These are phyloP conservation scores for Monascus purpureus DNA, from an alignment of 495 filamentous ascomycete genomes.

Conservation along the genomic window DNA sequence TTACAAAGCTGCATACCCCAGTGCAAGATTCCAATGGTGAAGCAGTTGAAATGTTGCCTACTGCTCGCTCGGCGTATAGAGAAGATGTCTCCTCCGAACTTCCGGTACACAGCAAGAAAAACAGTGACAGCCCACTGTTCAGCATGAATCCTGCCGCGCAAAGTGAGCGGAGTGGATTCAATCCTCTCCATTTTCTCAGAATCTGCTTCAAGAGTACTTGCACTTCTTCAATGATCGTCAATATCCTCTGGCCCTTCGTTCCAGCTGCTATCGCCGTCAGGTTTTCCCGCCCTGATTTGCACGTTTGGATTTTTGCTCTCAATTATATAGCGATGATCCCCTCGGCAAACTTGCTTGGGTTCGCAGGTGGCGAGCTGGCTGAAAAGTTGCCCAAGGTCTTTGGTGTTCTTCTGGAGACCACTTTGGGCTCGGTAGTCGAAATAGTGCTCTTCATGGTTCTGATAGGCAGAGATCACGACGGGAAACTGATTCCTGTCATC, in stretches of 20 bases:
- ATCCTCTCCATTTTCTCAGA: slow-evolving; percentile 43
- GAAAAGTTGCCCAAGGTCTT: slow-evolving; percentile 66
- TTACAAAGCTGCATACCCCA: not conserved
- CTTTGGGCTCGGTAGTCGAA: slow-evolving; percentile 65
- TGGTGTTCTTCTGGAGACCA: slow-evolving; percentile 65
- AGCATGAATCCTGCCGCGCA: slow-evolving; percentile 48
- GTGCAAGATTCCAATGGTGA: not conserved
- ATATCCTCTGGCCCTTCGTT: slow-evolving; percentile 65
- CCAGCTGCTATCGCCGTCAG: slow-evolving; percentile 52
- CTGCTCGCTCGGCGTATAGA: not conserved
- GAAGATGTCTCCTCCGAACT: not conserved
- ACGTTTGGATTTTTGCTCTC: slow-evolving; percentile 53
- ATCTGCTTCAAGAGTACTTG: slow-evolving; percentile 49
- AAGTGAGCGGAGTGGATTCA: slow-evolving; percentile 46
- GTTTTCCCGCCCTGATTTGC: slow-evolving; percentile 44
- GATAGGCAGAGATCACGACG: slow-evolving; percentile 21
- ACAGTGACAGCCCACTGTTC: slow-evolving; percentile 12
- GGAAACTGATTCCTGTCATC: slow-evolving; percentile 54
- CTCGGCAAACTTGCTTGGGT: slow-evolving; percentile 74
- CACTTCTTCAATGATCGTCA: slow-evolving; percentile 40
- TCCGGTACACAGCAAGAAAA: slow-evolving; percentile 11
- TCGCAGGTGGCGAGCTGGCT: slow-evolving; percentile 68
- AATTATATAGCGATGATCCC: slow-evolving; percentile 79
- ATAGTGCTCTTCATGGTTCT: slow-evolving; percentile 74
- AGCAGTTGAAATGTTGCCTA: not conserved